Evolutionary conservation across 805 yeast species (phyloP).

Genomic region (Candida lessepsii): DNA sequence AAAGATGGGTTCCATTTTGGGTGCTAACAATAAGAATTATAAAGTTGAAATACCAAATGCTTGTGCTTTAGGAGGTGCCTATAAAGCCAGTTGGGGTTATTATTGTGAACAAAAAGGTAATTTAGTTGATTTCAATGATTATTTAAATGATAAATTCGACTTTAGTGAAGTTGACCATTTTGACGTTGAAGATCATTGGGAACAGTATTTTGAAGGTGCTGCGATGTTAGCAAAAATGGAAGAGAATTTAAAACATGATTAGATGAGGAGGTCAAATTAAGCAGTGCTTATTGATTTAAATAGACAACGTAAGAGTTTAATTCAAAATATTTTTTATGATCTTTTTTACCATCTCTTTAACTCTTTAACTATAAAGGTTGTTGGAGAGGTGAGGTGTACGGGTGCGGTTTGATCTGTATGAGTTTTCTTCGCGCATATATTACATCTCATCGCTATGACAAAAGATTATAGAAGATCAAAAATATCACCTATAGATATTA

Average conservation of each 20-base stretch:
- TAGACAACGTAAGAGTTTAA: no score
- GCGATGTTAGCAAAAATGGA: constrained; percentile 52
- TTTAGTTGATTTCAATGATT: constrained; percentile 46
- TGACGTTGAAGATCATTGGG: constrained; percentile 45
- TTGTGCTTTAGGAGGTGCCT: constrained; percentile 91
- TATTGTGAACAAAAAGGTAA: constrained; percentile 28
- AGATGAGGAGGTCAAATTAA: background rate
- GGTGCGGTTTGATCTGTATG: no score
- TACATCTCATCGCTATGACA: constrained; percentile 7
- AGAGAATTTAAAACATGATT: constrained; percentile 16
- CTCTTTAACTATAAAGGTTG: no score
- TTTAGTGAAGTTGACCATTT: constrained; percentile 50
- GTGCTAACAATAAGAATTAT: constrained; percentile 63
- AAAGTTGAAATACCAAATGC: constrained; percentile 81
- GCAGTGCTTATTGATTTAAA: no score
- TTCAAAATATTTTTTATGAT: no score
- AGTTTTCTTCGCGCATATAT: no score
- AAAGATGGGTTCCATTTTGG: constrained; percentile 69
- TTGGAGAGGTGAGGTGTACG: no score
- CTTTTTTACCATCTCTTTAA: no score
- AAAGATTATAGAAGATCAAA: constrained; percentile 15
- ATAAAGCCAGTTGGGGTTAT: constrained; percentile 75
- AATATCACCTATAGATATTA: constrained; percentile 30
- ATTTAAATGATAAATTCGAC: constrained; percentile 39
- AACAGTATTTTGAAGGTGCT: constrained; percentile 49